Conservation (phyloP, 495 filamentous ascomycete species). For the Neurospora sp. region DNA sequence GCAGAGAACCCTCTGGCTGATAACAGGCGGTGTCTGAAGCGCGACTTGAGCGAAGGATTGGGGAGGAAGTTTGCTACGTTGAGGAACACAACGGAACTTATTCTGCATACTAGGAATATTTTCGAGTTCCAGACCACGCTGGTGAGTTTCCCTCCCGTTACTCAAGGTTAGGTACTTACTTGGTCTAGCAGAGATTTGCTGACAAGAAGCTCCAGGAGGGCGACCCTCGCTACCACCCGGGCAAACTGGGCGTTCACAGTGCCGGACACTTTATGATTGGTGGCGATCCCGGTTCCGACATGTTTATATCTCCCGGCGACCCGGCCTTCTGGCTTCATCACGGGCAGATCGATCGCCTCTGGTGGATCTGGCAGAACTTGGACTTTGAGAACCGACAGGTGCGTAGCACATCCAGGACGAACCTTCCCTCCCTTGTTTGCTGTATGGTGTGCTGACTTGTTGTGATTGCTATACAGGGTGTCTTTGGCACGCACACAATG, state of each 20-base stretch:
- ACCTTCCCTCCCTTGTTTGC: conserved; percentile 42
- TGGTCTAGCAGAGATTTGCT: neutral
- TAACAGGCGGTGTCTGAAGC: conserved; percentile 56
- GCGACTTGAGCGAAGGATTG: conserved; percentile 47
- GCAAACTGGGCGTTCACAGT: conserved; percentile 43
- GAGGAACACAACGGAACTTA: conserved; percentile 34
- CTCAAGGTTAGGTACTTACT: neutral
- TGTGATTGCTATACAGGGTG: conserved; percentile 14
- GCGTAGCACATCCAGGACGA: conserved; percentile 29
- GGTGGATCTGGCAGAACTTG: conserved; percentile 59
- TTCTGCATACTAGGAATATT: conserved; percentile 35
- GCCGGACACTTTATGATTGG: conserved; percentile 55
- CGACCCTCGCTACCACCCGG: conserved; percentile 31
- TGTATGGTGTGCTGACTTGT: neutral
- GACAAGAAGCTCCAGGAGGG: conserved; percentile 18
- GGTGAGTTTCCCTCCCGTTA: neutral
- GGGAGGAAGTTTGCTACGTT: conserved; percentile 37
- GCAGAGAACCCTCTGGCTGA: conserved; percentile 7
- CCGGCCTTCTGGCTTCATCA: conserved; percentile 63
- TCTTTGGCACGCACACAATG: conserved; percentile 24
- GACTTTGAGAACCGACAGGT: conserved; percentile 32
- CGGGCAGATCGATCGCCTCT: conserved; percentile 52
- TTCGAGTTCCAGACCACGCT: conserved; percentile 42
- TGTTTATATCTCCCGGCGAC: conserved; percentile 49
- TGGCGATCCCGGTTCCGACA: conserved; percentile 46